Evolutionary conservation across 2,329 filamentous ascomycete genomes (phyloP).

Genomic region (Scedosporium dehoogii): DNA sequence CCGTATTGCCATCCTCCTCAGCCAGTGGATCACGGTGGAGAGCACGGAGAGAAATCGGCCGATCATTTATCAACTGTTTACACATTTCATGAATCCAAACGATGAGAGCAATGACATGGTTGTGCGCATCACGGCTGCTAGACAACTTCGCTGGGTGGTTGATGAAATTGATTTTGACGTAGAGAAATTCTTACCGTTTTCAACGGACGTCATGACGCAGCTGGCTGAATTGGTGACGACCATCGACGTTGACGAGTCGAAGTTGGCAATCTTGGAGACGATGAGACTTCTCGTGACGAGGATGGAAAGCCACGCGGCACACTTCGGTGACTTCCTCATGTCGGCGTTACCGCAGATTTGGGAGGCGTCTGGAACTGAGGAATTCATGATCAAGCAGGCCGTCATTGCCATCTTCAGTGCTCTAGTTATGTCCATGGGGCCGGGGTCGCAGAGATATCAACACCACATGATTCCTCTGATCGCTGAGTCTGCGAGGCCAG

Average conservation of each 20-base stretch:
- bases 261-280: conserved; percentile 81
- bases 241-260: conserved; percentile 76
- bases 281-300: conserved; percentile 71
- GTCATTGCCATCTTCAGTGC: conserved; percentile 79
- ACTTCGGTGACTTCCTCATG: conserved; percentile 73
- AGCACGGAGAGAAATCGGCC: conserved; percentile 57
- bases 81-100: conserved; percentile 68
- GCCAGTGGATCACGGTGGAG: conserved; percentile 79
- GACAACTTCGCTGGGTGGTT: conserved; percentile 69
- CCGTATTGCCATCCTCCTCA: conserved; percentile 78
- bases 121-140: conserved; percentile 81
- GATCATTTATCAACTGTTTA: conserved; percentile 79
- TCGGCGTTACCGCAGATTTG: conserved; percentile 71
- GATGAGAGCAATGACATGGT: conserved; percentile 82
- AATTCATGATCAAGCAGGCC: conserved; percentile 88
- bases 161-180: conserved; percentile 77
- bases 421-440: conserved; percentile 77
- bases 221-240: conserved; percentile 71
- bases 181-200: conserved; percentile 66
- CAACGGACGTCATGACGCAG: conserved; percentile 59
- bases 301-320: conserved; percentile 61
- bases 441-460: conserved; percentile 69
- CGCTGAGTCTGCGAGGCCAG: conserved; percentile 64
- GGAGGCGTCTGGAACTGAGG: conserved; percentile 69
- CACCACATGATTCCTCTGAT: conserved; percentile 73